A percentile compares a stretch with the other conserved stretches of the same genome.
phyloP scores from a whole-genome alignment of 1,284 basidiomycete genomes.

The Heterobasidion parviporum region DNA sequence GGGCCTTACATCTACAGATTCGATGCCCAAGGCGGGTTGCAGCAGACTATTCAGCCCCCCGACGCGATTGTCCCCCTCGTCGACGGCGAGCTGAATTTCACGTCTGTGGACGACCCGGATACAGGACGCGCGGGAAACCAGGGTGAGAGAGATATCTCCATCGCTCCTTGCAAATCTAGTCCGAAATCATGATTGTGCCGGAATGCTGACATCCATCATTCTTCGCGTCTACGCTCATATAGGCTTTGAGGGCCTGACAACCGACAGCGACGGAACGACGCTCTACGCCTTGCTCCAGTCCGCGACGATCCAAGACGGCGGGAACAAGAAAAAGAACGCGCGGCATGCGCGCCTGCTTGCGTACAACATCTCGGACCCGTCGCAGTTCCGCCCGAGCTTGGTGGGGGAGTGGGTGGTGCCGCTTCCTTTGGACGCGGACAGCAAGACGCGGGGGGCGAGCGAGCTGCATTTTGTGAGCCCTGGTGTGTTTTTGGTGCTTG shows the following conservation, averaged over 20 bases:
- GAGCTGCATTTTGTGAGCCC: constrained; percentile 51
- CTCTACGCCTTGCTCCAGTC: constrained; percentile 59
- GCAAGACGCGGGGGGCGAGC: constrained; percentile 43
- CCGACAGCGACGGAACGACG: constrained; percentile 36
- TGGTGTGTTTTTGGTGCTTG: constrained; percentile 47
- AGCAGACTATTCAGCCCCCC: constrained; percentile 55
- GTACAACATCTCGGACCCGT: constrained; percentile 36
- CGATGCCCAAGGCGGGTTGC: constrained; percentile 34
- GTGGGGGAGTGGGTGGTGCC: constrained; percentile 58
- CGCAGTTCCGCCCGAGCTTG: constrained; percentile 23
- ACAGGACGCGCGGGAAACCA: constrained; percentile 43
- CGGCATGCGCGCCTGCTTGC: constrained; percentile 50
- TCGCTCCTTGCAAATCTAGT: not conserved
- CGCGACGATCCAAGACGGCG: constrained; percentile 60
- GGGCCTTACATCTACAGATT: constrained; percentile 62
- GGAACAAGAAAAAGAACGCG: constrained; percentile 34
- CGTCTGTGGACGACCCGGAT: constrained; percentile 37
- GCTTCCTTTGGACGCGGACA: constrained; percentile 44
- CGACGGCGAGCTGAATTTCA: constrained; percentile 48
- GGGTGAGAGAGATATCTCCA: constrained; percentile 21
- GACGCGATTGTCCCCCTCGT: constrained; percentile 40
- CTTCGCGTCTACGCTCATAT: not conserved
- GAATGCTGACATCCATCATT: not conserved
- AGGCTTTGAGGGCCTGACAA: constrained; percentile 62
- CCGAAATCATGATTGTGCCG: not conserved